Percentiles rank a stretch among this genome's conserved stretches.
Evolutionary conservation across 169 alveolate species (phyloP).

Genomic region (Plasmodium gonderi): DNA sequence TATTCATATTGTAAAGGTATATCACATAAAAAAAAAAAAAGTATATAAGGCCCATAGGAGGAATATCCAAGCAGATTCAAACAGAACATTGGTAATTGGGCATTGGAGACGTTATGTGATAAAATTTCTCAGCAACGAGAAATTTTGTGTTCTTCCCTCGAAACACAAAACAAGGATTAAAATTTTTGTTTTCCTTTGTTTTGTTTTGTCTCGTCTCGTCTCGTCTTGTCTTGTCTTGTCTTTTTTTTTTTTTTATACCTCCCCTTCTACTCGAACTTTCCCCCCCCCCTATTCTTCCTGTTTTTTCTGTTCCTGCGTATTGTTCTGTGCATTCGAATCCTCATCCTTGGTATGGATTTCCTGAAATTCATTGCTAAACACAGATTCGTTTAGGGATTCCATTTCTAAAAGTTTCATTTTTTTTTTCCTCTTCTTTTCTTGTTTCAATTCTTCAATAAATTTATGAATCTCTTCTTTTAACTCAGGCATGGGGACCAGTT

Average conservation of each 20-base stretch:
- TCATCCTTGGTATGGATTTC: background rate
- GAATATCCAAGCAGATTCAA: too few relatives aligned
- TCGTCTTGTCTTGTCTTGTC: background rate
- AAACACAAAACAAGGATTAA: too few relatives aligned
- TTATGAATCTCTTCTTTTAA: slow-evolving; percentile 86
- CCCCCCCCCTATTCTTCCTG: background rate
- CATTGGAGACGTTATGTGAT: too few relatives aligned
- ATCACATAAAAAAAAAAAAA: too few relatives aligned
- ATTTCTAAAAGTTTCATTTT: slow-evolving; percentile 30
- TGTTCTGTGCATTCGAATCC: background rate
- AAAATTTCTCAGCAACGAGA: too few relatives aligned
- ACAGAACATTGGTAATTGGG: too few relatives aligned
- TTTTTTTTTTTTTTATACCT: background rate
- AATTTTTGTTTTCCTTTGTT: too few relatives aligned
- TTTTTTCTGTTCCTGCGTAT: background rate
- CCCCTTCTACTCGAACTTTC: background rate
- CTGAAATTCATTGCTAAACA: background rate
- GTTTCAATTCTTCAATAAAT: slow-evolving; percentile 77
- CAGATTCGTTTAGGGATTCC: slow-evolving; percentile 4
- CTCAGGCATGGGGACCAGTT: slow-evolving; percentile 90
- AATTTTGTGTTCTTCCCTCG: too few relatives aligned
- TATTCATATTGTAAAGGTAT: too few relatives aligned
- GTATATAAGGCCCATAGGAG: too few relatives aligned
- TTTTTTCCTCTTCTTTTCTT: slow-evolving; percentile 32
- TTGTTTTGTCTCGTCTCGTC: background rate